Evolutionary conservation across 2,329 filamentous ascomycete species (phyloP).

Genomic region (Epichloe gansuensis): DNA sequence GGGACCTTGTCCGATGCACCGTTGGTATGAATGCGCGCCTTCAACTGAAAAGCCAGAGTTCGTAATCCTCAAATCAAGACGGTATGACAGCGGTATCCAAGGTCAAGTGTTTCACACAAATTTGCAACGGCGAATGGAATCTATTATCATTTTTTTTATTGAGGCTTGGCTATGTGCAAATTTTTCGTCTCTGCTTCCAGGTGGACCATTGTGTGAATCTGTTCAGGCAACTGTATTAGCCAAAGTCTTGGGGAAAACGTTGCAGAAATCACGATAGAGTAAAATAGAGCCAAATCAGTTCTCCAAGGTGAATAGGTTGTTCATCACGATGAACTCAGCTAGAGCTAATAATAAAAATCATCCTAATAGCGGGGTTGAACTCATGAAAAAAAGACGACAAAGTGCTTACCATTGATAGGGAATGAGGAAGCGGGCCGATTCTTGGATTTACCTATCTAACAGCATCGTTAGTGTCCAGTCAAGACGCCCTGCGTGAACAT

Average conservation of each 20-base stretch:
- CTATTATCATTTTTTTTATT: neutral
- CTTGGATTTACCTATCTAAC: neutral
- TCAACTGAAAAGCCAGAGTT: constrained; percentile 31
- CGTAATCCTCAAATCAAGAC: neutral
- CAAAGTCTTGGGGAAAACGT: neutral
- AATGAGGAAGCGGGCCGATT: neutral
- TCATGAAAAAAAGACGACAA: neutral
- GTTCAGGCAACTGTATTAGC: neutral
- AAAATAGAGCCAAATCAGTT: constrained; percentile 33
- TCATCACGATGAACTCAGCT: constrained; percentile 45
- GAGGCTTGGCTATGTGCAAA: neutral
- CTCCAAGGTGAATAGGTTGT: constrained; percentile 45
- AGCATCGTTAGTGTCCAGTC: neutral
- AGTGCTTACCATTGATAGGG: neutral
- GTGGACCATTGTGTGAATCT: neutral
- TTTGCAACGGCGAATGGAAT: neutral
- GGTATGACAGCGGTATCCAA: neutral
- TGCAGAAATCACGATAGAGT: neutral
- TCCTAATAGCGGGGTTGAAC: constrained; percentile 27
- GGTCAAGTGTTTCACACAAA: neutral
- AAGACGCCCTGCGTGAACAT: neutral
- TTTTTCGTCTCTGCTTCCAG: neutral
- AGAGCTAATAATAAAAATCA: constrained; percentile 36
- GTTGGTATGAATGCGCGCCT: constrained; percentile 78
- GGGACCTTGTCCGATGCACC: constrained; percentile 78